Conservation (phyloP, 164 flowering plant species). For the grape (Vitis vinifera) region ASM3070453v1 NC_081811.1:2057001-2057500, state of each 20-base stretch:
- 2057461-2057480: no score
- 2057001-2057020: no score
- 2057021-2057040: background rate
- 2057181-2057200: background rate
- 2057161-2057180: no score
- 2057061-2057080: conserved; percentile 42
- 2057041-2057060: conserved; percentile 35
- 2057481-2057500: no score
- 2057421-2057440: no score
- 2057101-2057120: conserved; percentile 39
- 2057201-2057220: no score
- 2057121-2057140: conserved; percentile 61
- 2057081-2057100: conserved; percentile 28
- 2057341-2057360: conserved; percentile 67
- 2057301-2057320: conserved; percentile 69
- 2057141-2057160: conserved; percentile 23
- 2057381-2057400: no score
- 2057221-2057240: background rate
- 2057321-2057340: conserved; percentile 57
- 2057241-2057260: background rate
- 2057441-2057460: no score
- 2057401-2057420: no score
- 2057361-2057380: no score
- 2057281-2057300: conserved; percentile 49
- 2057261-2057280: conserved; percentile 69